Conservation (phyloP, 73 alveolate genomes). For the Durusdinium trenchii region DNA sequence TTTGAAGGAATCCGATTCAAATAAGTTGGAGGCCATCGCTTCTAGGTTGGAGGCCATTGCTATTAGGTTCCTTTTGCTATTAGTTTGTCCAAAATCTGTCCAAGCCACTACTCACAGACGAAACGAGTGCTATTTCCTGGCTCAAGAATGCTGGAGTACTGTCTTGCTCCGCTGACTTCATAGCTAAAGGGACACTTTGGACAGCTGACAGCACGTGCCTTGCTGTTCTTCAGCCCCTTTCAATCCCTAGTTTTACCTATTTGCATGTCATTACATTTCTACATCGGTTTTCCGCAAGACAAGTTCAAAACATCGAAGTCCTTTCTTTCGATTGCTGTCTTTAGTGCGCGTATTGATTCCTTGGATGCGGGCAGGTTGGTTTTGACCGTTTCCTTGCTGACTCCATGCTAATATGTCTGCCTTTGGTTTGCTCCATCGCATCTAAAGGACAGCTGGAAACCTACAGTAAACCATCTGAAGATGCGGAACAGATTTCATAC, state of each 20-base stretch:
- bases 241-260: background rate
- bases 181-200: background rate
- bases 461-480: no score
- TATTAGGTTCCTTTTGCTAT: background rate
- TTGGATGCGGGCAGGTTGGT: background rate
- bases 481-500: background rate
- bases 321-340: conserved; percentile 74
- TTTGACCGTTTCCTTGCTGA: no score
- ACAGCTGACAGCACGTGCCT: background rate
- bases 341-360: conserved; percentile 49
- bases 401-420: no score
- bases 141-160: background rate
- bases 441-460: no score
- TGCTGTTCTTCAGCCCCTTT: background rate
- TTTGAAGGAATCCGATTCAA: no score
- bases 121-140: conserved; percentile 43
- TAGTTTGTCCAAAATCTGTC: background rate
- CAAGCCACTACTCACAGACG: conserved; percentile 46
- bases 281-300: background rate
- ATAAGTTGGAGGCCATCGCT: no score
- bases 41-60: background rate
- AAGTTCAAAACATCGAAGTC: background rate
- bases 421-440: no score
- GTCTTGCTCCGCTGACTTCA: background rate
- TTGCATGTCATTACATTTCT: background rate